Evolutionary conservation across 2,329 filamentous ascomycete species (phyloP), one percentile per base, ranked within the genome.

Genomic region (Colletotrichum gigasporum): DNA sequence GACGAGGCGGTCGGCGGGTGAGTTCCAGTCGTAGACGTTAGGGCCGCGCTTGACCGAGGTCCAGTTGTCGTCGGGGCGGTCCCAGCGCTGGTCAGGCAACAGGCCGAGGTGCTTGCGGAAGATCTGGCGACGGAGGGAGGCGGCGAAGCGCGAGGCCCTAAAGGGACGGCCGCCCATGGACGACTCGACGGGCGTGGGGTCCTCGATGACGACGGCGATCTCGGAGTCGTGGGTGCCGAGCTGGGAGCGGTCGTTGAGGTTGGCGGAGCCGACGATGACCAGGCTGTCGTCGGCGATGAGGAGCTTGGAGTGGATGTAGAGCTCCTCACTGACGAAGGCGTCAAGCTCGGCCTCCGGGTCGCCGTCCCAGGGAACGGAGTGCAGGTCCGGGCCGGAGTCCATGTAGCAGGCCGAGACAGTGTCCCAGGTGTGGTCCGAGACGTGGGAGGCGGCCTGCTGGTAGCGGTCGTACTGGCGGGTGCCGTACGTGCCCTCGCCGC

Each of bases 51-150:
- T 85, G 1, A 94, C 87, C 0, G 93, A 92, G 55, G 90, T 87
- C 70, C 93, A 94, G 78, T 97, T 97, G 57, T 85, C 83, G 70
- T 91, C 86, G 5, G 90, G 84, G 3, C 77, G 80, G 64, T 90
- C 91, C 70, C 90, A 88, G 32, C 83, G 81, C 75, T 97, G 93
- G 8, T 92, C 83, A 0, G 90, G 90, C 9, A 97, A 83, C 8
- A 97, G 84, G 42, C 95, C 95, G 2, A 97, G 86, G 74, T 97
- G 95, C 80, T 97, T 96, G 69, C 94, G 89, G 88, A 93, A 97
- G 67, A 97, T 87, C 74, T 94, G 89, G 34, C 94, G 88, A 20
- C 95, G 91, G 10, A 97, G 89, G 1, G 90, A 92, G 5, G 92
- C 82, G 1, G 94, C 94, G 72, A 95, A 94, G 60, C 86, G 85